Evolutionary conservation across 2,329 filamentous ascomycete genomes (phyloP), one percentile per base, ranked within the genome.

Genomic region (Sclerotinia spermophila): DNA sequence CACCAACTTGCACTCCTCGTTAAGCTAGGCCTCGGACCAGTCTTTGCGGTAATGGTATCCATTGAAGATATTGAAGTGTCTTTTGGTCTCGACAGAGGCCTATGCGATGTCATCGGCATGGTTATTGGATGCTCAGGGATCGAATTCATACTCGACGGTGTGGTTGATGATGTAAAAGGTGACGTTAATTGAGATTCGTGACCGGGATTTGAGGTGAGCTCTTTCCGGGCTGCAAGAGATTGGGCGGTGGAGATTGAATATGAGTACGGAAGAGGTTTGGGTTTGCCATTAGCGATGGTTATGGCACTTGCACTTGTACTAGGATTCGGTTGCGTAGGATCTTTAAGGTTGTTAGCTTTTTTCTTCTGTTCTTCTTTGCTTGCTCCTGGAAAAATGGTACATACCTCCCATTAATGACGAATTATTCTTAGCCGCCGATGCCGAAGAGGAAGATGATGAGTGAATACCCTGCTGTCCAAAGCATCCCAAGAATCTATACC

Each of bases 401-500:
- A 66, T 53, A 66, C 62, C 62, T 53, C 33, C 33, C n/a, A 53
- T 40, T n/a, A 40, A 24, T 65, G 45, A 40, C 5, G 35, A 53
- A 24, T 27, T 42, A 7, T 40, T 27, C 15, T 27, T 53, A 8
- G 10, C 27, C 17, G 17, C 33, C 15, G 35, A 30, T 10, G 45
- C 11, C 30, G 62, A 40, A 10, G 62, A 15, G 2, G 33, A 24
- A 15, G 62, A 24, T 2, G 33, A 40, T 24, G 45, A 53, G 35
- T 66, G 62, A 66, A 66, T 66, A 21, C 62, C 62, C n/a, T 66
- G 62, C 27, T 66, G 62, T n/a, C 62, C 62, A n/a, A 66, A 66
- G 10, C 33, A 40, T 35, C 62, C 62, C 68, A 66, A 27, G 45
- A 73, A 45, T n/a, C 59, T 56, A 40, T 76, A 72, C 71, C 73